Base-by-base conservation (phyloP, 2,329 filamentous ascomycete genomes). In the Pseudogymnoascus verrucosus region DNA sequence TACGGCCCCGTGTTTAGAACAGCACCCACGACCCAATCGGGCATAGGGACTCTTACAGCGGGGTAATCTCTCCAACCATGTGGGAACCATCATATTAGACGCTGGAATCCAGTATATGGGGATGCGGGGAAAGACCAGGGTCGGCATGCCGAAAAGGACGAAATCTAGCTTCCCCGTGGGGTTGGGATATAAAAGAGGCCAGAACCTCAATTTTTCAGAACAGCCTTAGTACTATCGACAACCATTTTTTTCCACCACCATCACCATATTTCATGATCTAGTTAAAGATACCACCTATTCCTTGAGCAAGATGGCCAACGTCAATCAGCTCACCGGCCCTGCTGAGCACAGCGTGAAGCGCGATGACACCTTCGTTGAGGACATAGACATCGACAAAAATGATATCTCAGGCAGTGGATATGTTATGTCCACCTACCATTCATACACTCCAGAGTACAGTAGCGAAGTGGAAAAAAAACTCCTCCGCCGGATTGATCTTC, bases 141-240 rank as follows among this genome's bases (percentile, higher is more conserved):
- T 66, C 0, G 28, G 60, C 62, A 14, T 57, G 62, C 23, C 75
- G 74, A 1, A 66, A 61, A 0, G 65, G 74, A 21, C 62, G 63
- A 0, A 76, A 78, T 23, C 67, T 81, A 0, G 73, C 79, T 81
- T 73, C 75, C 69, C 19, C 14, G 26, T 21, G 11, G n/a, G 28
- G 12, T 37, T 39, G 7, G 51, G 19, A 42, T 31, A 60, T 31
- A 61, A 26, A 26, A 23, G 19, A 47, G 42, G 6, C 21, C 42
- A 23, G 21, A 47, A 47, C 16, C 42, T 47, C 42, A 23, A 14
- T 5, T 47, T 47, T 47, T 23, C 42, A 26, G 5, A 47, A 47
- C 23, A 42, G 40, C 12, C 16, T 42, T 42, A 4, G 19, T 14
- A 47, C 21, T 47, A 47, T 44, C 42, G 23, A 11, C 5, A 11